These are phyloP conservation scores for Gracilaria caudata DNA, from an alignment of 23 red algal species.

Conservation along the genomic window DNA sequence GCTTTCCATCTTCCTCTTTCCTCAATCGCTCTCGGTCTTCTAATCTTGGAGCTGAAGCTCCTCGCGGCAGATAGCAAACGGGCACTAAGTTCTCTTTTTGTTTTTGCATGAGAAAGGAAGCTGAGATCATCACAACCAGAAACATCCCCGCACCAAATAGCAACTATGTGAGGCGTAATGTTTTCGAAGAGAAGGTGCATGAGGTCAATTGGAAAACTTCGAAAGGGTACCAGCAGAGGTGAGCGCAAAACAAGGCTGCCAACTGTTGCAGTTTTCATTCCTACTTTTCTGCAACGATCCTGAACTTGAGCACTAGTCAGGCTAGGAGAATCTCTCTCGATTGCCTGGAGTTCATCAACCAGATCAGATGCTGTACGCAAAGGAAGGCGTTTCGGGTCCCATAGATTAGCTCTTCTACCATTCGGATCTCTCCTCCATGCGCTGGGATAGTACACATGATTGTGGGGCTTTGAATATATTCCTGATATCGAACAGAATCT, in stretches of 20 bases:
- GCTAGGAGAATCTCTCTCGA: neutral
- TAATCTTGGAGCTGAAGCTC: neutral
- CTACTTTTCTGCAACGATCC: neutral
- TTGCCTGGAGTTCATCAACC: neutral
- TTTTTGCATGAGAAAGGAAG: neutral
- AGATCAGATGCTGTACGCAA: neutral
- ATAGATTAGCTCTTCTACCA: neutral
- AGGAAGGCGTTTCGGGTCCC: neutral
- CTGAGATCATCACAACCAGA: neutral
- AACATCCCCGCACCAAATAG: neutral
- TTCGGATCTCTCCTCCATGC: neutral
- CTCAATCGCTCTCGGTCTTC: neutral
- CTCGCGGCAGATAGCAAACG: neutral
- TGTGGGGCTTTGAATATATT: neutral
- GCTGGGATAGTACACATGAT: conserved; percentile 1
- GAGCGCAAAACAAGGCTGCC: neutral
- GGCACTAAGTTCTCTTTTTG: neutral
- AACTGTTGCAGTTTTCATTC: neutral
- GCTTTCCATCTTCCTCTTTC: neutral
- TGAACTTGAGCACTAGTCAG: neutral
- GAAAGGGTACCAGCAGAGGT: neutral
- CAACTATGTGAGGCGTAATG: conserved; percentile 3
- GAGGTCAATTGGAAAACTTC: conserved; percentile 11
- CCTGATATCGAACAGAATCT: neutral
- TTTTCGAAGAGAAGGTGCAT: conserved; percentile 32